A percentile compares a stretch with the other conserved stretches of the same genome.
Evolutionary conservation across 192 early-diverging fungal genomes (phyloP).

Genomic region (Geranomyces variabilis): DNA sequence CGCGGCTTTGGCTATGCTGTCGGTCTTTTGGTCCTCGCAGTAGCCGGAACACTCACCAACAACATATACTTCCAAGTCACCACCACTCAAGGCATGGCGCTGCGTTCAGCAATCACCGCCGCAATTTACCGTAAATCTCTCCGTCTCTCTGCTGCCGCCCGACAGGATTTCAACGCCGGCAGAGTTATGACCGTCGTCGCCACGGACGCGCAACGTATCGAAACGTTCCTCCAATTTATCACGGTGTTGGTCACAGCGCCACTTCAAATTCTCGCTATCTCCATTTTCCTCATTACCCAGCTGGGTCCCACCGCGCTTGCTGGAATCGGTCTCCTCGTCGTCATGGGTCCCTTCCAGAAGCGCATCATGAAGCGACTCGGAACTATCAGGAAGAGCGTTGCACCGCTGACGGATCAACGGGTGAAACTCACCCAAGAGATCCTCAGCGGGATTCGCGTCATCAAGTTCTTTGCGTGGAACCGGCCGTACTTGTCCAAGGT

Average conservation of each 20-base stretch:
- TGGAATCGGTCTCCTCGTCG: constrained; percentile 52
- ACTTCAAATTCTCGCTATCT: constrained; percentile 43
- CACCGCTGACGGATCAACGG: constrained; percentile 71
- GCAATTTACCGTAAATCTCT: constrained; percentile 65
- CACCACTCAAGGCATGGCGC: constrained; percentile 43
- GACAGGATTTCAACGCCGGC: constrained; percentile 64
- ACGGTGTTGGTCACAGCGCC: constrained; percentile 52
- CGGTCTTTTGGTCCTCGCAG: constrained; percentile 30
- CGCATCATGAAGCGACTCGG: constrained; percentile 42
- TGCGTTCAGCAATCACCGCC: constrained; percentile 55
- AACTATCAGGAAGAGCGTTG: constrained; percentile 45
- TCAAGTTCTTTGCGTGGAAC: constrained; percentile 80
- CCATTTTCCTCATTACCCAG: constrained; percentile 43
- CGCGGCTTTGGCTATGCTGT: constrained; percentile 39
- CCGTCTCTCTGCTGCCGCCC: constrained; percentile 52
- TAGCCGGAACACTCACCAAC: constrained; percentile 36
- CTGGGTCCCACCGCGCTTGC: constrained; percentile 51
- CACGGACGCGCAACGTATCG: constrained; percentile 61
- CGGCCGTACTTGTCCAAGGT: constrained; percentile 66
- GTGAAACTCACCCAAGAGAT: constrained; percentile 73
- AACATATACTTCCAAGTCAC: constrained; percentile 49
- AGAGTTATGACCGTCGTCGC: constrained; percentile 67
- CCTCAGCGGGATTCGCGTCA: constrained; percentile 71
- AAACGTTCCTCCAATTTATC: constrained; percentile 51
- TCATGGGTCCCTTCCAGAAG: constrained; percentile 47